Percentiles rank a stretch among this genome's conserved stretches.
These are phyloP conservation scores for Suhomyces prunicola DNA, from an alignment of 805 yeast genomes.

Conservation along the genomic window DNA sequence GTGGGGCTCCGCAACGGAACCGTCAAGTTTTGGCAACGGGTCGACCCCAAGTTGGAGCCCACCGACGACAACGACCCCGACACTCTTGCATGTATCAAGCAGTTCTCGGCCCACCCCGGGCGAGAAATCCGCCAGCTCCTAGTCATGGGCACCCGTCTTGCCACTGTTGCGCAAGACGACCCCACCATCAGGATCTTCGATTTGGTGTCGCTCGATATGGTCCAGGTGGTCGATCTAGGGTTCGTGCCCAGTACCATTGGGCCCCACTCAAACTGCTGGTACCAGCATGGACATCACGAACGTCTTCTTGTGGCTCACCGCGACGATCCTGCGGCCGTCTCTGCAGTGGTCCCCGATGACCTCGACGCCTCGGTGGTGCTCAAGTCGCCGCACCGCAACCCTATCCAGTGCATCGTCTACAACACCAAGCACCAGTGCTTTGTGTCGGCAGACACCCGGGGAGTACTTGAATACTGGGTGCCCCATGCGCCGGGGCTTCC, in stretches of 20 bases:
- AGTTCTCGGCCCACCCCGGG: slow-evolving; percentile 16
- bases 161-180: slow-evolving; percentile 17
- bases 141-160: slow-evolving; percentile 16
- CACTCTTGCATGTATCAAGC: slow-evolving; percentile 12
- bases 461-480: slow-evolving; percentile 22
- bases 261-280: slow-evolving; percentile 12
- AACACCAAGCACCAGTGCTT: slow-evolving; percentile 13
- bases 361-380: background rate
- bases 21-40: slow-evolving; percentile 20
- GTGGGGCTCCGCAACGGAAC: slow-evolving; percentile 19
- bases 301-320: background rate
- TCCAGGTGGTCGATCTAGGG: slow-evolving; percentile 23
- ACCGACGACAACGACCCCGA: slow-evolving; percentile 5
- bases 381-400: slow-evolving; percentile 4
- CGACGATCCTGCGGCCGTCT: background rate
- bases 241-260: slow-evolving; percentile 19
- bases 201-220: slow-evolving; percentile 32
- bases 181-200: slow-evolving; percentile 30
- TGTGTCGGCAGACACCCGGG: slow-evolving; percentile 19
- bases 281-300: background rate
- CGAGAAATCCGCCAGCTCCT: slow-evolving; percentile 13
- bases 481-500: slow-evolving; percentile 6
- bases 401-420: slow-evolving; percentile 10
- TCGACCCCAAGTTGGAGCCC: background rate
- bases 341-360: background rate